Evolutionary conservation across 805 yeast species (phyloP).

Genomic region (Ogataea siamensis): DNA sequence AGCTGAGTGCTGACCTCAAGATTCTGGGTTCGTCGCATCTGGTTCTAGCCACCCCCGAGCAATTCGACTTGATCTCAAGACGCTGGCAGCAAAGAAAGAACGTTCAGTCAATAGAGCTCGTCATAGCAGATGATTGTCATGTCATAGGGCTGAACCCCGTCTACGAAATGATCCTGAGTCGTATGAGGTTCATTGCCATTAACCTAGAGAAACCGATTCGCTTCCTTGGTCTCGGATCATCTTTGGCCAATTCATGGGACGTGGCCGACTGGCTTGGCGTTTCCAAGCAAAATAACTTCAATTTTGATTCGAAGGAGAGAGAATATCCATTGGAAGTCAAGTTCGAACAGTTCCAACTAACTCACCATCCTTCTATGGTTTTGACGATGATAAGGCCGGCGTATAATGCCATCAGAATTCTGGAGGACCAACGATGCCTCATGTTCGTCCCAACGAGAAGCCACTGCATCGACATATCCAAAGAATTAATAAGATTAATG

Average conservation of each 20-base stretch:
- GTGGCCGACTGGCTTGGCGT: slow-evolving; percentile 87
- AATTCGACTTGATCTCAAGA: slow-evolving; percentile 70
- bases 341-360: slow-evolving; percentile 45
- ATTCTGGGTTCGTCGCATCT: slow-evolving; percentile 61
- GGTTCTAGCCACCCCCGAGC: slow-evolving; percentile 73
- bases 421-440: slow-evolving; percentile 33
- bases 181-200: slow-evolving; percentile 67
- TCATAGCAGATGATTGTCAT: slow-evolving; percentile 76
- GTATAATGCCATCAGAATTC: slow-evolving; percentile 39
- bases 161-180: slow-evolving; percentile 68
- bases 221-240: slow-evolving; percentile 65
- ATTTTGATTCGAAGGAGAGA: slow-evolving; percentile 66
- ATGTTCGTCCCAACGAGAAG: slow-evolving; percentile 60
- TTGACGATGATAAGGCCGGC: slow-evolving; percentile 51
- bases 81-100: slow-evolving; percentile 80
- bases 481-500: slow-evolving; percentile 38
- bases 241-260: slow-evolving; percentile 74
- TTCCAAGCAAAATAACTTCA: slow-evolving; percentile 55
- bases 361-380: slow-evolving; percentile 52
- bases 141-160: slow-evolving; percentile 49
- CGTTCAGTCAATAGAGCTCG: slow-evolving; percentile 62
- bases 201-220: slow-evolving; percentile 61
- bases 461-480: slow-evolving; percentile 52
- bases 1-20: slow-evolving; percentile 51
- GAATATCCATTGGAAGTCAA: slow-evolving; percentile 55